Evolutionary conservation across 768 basidiomycete genomes (phyloP).

Genomic region (Naganishia vaughanmartiniae): DNA sequence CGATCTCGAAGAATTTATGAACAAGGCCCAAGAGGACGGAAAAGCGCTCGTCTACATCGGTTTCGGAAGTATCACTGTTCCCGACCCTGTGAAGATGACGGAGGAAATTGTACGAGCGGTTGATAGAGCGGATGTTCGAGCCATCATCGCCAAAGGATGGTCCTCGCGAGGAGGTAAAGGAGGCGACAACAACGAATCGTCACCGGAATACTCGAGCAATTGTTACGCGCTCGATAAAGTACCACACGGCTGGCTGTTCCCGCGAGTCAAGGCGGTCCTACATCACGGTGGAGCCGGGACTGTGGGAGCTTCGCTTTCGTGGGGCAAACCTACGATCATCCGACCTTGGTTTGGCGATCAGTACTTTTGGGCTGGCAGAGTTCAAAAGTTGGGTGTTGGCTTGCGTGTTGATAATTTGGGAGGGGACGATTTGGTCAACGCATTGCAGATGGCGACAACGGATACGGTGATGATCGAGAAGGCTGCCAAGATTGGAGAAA

Average conservation of each 20-base stretch:
- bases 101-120: slow-evolving; percentile 63
- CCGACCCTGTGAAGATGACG: slow-evolving; percentile 60
- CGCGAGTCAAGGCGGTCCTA: slow-evolving; percentile 60
- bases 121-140: slow-evolving; percentile 63
- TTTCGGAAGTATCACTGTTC: slow-evolving; percentile 69
- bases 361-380: slow-evolving; percentile 56
- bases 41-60: slow-evolving; percentile 69
- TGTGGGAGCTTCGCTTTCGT: slow-evolving; percentile 64
- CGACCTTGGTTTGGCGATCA: slow-evolving; percentile 66
- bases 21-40: slow-evolving; percentile 58
- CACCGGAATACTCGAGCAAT: slow-evolving; percentile 56
- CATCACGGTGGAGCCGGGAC: slow-evolving; percentile 73
- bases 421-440: slow-evolving; percentile 58
- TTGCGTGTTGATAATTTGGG: slow-evolving; percentile 58
- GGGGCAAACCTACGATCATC: slow-evolving; percentile 67
- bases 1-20: slow-evolving; percentile 60
- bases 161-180: slow-evolving; percentile 58
- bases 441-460: slow-evolving; percentile 61
- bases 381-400: slow-evolving; percentile 65
- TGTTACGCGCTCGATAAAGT: slow-evolving; percentile 60
- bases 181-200: slow-evolving; percentile 49
- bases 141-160: slow-evolving; percentile 70
- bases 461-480: slow-evolving; percentile 64
- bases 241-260: slow-evolving; percentile 60
- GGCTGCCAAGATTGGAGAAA: slow-evolving; percentile 57